Conservation (phyloP, 768 basidiomycete species). For the Suillus weaverae region DNA sequence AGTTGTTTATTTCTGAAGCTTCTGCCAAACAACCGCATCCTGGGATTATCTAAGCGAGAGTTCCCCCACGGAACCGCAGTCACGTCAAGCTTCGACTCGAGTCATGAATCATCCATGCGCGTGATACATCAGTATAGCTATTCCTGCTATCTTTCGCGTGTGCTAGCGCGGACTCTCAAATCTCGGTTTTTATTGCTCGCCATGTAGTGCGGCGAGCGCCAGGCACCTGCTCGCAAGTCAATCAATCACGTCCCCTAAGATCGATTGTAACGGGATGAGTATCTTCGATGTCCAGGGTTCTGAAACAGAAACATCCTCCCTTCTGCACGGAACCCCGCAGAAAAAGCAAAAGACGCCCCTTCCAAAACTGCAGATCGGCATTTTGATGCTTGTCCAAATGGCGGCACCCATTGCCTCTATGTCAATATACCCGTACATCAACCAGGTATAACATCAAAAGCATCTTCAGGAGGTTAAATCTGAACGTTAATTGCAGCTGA, state of each 20-base stretch:
- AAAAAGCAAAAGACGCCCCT: slow-evolving; percentile 29
- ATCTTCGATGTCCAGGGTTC: background rate
- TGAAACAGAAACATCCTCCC: background rate
- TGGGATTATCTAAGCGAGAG: background rate
- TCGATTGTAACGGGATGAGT: background rate
- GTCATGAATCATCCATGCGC: background rate
- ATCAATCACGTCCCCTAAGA: background rate
- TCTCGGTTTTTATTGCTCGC: background rate
- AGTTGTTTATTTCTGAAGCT: background rate
- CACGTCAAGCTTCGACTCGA: background rate
- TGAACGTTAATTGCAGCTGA: slow-evolving; percentile 27
- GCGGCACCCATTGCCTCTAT: slow-evolving; percentile 37
- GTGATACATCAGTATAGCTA: background rate
- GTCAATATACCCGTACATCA: slow-evolving; percentile 51
- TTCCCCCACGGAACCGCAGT: background rate
- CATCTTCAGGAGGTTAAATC: background rate
- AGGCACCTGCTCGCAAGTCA: too few species aligned
- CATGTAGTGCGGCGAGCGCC: too few species aligned
- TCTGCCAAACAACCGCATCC: background rate
- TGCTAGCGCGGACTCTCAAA: background rate
- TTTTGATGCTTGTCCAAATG: slow-evolving; percentile 37
- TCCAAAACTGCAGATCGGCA: slow-evolving; percentile 39
- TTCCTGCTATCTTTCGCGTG: background rate
- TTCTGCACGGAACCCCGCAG: background rate
- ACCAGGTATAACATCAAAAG: slow-evolving; percentile 35